Evolutionary conservation across 352 stramenopile genomes (phyloP).

Genomic region (Phytophthora chlamydospora): DNA sequence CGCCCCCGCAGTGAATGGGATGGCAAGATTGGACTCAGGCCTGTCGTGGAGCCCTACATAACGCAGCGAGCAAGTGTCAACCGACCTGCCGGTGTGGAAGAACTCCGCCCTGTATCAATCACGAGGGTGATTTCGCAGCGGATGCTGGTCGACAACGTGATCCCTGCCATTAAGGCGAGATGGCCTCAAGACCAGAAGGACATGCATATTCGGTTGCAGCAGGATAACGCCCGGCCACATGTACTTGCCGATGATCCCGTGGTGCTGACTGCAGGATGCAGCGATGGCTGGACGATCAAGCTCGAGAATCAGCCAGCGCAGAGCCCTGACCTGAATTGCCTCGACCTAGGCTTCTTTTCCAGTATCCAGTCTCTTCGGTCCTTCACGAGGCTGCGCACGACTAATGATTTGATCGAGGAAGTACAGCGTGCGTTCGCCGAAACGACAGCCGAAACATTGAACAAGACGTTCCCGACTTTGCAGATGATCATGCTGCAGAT

Average conservation of each 20-base stretch:
- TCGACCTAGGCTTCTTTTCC: constrained; percentile 8
- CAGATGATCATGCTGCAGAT: constrained; percentile 5
- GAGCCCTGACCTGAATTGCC: constrained; percentile 12
- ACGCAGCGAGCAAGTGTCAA: constrained; percentile 3
- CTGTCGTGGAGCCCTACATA: neutral
- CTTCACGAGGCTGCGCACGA: neutral
- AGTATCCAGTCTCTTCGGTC: constrained; percentile 11
- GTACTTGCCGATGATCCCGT: constrained; percentile 5
- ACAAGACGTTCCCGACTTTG: constrained; percentile 8
- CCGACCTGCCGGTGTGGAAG: constrained; percentile 1
- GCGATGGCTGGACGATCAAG: constrained; percentile 6
- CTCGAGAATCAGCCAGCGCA: constrained; percentile 7
- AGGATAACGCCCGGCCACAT: constrained; percentile 10
- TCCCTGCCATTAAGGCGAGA: constrained; percentile 12
- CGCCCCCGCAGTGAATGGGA: constrained; percentile 4
- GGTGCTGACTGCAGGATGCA: constrained; percentile 3
- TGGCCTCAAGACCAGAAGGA: constrained; percentile 8
- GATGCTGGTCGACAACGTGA: constrained; percentile 4
- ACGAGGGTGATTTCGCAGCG: neutral
- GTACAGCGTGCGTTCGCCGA: neutral
- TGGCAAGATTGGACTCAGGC: constrained; percentile 8
- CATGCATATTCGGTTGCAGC: constrained; percentile 2
- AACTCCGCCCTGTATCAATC: neutral
- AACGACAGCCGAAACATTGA: constrained; percentile 3
- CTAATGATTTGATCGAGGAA: neutral